Base-by-base conservation (phyloP, 2,329 filamentous ascomycete genomes). In the Cordyceps cateniannulata region DNA sequence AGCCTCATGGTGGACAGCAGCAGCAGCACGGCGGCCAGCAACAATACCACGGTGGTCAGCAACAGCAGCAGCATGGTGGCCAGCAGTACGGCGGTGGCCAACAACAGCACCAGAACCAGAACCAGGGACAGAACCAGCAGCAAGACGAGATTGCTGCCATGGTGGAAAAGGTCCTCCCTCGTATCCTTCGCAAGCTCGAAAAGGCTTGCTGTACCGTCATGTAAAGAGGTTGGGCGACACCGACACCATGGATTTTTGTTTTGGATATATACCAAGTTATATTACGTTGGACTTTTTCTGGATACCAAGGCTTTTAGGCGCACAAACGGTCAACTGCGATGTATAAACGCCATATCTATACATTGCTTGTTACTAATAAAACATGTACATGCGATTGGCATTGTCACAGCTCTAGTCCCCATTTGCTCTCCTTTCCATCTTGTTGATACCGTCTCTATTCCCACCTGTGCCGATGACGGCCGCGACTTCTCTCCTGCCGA, bases 131-230 rank as follows among this genome's bases (percentile, higher is more conserved):
- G 62, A 74, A 78, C 32, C 76, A 78, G 50, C 72, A 75, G 25
- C 72, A 76, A 14, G 81, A 86, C 66, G 78, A 86, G 65, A 71
- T 84, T 57, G 85, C 83, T 66, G 76, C 88, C 66, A 68, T 85
- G 65, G 80, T 86, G 65, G 83, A 83, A 71, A 85, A 84, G 71
- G 70, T 85, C 35, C 69, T 90, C 66, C 82, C 83, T 8, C 82
- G 77, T 71, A 69, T 90, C 40, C 69, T 89, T 64, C 81, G 79
- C 69, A 86, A 86, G 75, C 71, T 91, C 71, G 85, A 86, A 71
- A 85, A 85, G 73, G 77, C 76, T 62, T 93, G 89, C 75, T 93
- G 89, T 77, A 77, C 84, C 44, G 83, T 93, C 68, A 93, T 93
- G 89, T 93, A 77, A 77, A 59, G 32, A 44, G 25, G 6, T 3